Conservation (phyloP, 2,329 filamentous ascomycete species). For the Ceratocystis cacaofunesta region DNA sequence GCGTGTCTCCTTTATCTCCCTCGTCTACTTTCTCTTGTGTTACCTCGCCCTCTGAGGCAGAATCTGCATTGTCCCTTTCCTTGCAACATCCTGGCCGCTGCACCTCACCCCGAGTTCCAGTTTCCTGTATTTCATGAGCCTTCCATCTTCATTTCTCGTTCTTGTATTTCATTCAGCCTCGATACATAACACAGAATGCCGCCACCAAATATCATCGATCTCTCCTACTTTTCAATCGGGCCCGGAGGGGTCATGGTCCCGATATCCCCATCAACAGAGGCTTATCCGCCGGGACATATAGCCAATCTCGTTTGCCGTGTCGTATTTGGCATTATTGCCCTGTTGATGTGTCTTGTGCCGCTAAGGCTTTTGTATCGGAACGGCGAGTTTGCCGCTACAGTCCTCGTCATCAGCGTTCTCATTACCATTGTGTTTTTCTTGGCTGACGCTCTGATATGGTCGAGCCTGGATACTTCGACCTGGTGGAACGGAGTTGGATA, state of each 20-base stretch:
- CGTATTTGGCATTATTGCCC: conserved; percentile 31
- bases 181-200: conserved; percentile 12
- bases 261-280: conserved; percentile 18
- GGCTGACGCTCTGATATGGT: conserved; percentile 40
- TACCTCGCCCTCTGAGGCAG: background rate
- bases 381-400: conserved; percentile 38
- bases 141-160: background rate
- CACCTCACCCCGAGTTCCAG: background rate
- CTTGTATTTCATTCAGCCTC: background rate
- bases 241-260: background rate
- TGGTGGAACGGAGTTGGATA: conserved; percentile 40
- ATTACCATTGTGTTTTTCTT: conserved; percentile 35
- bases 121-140: background rate
- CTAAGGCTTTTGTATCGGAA: conserved; percentile 36
- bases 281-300: conserved; percentile 19
- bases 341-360: conserved; percentile 35
- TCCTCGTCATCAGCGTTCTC: conserved; percentile 34
- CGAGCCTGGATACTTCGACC: conserved; percentile 31
- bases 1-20: background rate
- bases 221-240: conserved; percentile 5
- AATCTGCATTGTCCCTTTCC: background rate
- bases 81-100: background rate
- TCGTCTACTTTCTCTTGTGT: background rate
- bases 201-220: conserved; percentile 14
- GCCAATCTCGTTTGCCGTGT: conserved; percentile 38